Conservation (phyloP, 2,329 filamentous ascomycete species). For the Helotiales sp. region DNA sequence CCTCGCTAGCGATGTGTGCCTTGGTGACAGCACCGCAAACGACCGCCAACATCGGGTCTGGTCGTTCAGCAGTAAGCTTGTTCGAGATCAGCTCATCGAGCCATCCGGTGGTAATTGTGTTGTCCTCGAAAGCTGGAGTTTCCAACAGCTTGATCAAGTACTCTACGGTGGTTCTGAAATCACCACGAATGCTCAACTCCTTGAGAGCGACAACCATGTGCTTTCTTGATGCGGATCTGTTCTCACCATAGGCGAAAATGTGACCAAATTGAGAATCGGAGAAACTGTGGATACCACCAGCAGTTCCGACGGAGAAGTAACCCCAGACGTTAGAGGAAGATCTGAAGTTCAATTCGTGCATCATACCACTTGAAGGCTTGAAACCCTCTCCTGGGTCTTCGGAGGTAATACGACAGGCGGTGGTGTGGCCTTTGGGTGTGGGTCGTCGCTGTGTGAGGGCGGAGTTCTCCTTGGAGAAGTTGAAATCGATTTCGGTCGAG, state of each 20-base stretch:
- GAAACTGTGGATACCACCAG: slow-evolving; percentile 98
- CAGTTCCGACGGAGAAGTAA: slow-evolving; percentile 98
- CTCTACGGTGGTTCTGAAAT: slow-evolving; percentile 97
- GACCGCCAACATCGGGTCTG: slow-evolving; percentile 90
- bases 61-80: slow-evolving; percentile 92
- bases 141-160: slow-evolving; percentile 98
- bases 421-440: slow-evolving; percentile 93
- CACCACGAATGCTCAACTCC: slow-evolving; percentile 98
- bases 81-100: slow-evolving; percentile 98
- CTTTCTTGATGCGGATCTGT: slow-evolving; percentile 91
- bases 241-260: slow-evolving; percentile 99
- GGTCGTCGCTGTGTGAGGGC: slow-evolving; percentile 84
- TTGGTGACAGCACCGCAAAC: slow-evolving; percentile 94
- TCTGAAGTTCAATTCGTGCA: slow-evolving; percentile 99
- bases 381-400: slow-evolving; percentile 99
- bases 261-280: slow-evolving; percentile 99
- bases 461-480: slow-evolving; percentile 87
- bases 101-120: slow-evolving; percentile 99
- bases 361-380: slow-evolving; percentile 98
- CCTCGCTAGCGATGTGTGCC: slow-evolving; percentile 91
- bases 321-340: slow-evolving; percentile 99
- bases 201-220: slow-evolving; percentile 99
- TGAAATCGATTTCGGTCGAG: slow-evolving; percentile 87
- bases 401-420: slow-evolving; percentile 97
- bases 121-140: slow-evolving; percentile 97